A percentile compares a stretch with the other conserved stretches of the same genome.
Conservation (phyloP, 1,284 basidiomycete species). For the Sutorius eximius region DNA sequence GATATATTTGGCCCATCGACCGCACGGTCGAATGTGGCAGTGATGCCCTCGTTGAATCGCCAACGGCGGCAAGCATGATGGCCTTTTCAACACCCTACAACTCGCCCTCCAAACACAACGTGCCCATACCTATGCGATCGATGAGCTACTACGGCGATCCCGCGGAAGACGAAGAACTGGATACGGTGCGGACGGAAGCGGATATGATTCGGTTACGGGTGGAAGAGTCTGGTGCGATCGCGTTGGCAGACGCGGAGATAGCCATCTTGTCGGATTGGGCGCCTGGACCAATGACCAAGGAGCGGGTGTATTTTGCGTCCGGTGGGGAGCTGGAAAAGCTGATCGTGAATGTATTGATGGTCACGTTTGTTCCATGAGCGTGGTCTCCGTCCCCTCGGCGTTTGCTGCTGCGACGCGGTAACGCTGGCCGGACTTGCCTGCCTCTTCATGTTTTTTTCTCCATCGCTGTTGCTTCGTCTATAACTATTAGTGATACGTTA, state of each 20-base stretch:
- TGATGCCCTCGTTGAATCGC: conserved; percentile 41
- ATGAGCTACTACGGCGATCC: conserved; percentile 44
- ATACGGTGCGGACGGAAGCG: conserved; percentile 29
- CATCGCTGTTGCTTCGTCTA: neutral
- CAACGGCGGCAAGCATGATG: conserved; percentile 32
- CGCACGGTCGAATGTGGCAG: conserved; percentile 62
- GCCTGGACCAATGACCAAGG: conserved; percentile 53
- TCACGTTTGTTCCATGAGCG: conserved; percentile 54
- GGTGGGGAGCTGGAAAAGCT: conserved; percentile 67
- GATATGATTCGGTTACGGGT: conserved; percentile 56
- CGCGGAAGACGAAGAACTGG: conserved; percentile 41
- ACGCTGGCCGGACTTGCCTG: conserved; percentile 1
- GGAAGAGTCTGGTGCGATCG: conserved; percentile 65
- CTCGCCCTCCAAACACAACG: conserved; percentile 35
- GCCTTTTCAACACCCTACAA: conserved; percentile 32
- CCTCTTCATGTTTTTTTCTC: neutral
- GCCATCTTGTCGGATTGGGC: conserved; percentile 58
- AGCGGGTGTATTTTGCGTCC: conserved; percentile 67
- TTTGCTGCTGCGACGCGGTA: neutral
- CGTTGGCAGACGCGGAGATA: conserved; percentile 62
- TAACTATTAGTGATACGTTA: conserved; percentile 11
- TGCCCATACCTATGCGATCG: conserved; percentile 32
- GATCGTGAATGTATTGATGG: conserved; percentile 69
- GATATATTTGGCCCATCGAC: conserved; percentile 76
- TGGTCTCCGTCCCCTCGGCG: neutral